Evolutionary conservation across 1,284 basidiomycete species (phyloP), one percentile per base, ranked within the genome.

Genomic region (Melampsora occidentalis): DNA sequence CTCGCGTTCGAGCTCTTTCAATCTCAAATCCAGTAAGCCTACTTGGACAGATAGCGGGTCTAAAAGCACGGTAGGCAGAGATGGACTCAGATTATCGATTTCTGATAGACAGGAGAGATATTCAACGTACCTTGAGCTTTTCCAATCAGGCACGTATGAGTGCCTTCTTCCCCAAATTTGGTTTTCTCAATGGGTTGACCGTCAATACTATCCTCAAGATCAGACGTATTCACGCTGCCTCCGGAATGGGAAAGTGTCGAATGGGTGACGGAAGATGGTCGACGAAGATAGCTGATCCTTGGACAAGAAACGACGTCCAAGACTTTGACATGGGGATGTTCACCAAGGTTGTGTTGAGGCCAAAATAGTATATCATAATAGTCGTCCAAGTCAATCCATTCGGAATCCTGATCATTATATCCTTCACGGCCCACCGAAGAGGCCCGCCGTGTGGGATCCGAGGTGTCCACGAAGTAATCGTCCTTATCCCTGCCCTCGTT

Each of bases 131-230:
- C 89, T 31, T 87, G 86, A 81, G 90, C 88, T 78, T 88, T 87
- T 2, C 91, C 91, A 53, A 95, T 87, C 71, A 93, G 86, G 83
- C 96, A 99, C 5, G 87, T 86, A 82, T 99, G 96, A 0, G 91
- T 90, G 76, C 88, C 84, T 83, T 99, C 95, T 69, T 88, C 85
- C 0, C 95, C 95, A 81, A 99, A 99, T 83, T 96, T 97, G 71
- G 85, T 86, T 35, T 72, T 79, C 59, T 81, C 75, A 31, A 70
- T 66, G n/a, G 68, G 46, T 46, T 77, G 75, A 25, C 68, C 59
- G 79, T 75, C 79, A 83, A 86, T 90, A 78, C 83, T 82, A 80
- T 63, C 68, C 2, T 76, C 73, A 5, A 59, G 48, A 69, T 76
- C 73, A 12, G 67, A 76, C 33, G 67, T 59, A 10, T 59, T 22